Base-by-base conservation (phyloP, 2,329 filamentous ascomycete genomes). In the Fusarium multiceps region DNA sequence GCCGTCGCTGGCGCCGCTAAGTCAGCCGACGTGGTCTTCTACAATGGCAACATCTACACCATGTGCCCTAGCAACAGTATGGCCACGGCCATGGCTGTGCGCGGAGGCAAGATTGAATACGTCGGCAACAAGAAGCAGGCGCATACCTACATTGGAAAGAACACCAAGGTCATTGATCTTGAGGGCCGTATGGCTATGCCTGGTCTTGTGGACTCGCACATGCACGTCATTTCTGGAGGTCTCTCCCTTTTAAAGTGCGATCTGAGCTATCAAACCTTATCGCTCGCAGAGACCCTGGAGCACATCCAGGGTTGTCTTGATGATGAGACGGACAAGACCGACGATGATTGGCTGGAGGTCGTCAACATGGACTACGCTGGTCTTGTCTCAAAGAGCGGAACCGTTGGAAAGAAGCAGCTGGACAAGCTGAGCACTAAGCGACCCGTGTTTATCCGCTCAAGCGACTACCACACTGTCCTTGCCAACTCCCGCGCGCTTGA, bases 171-270 rank as follows among this genome's bases (percentile, higher is more conserved):
- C 6, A 50, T 76, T 23, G 66, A 76, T 41, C 74, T 76, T 13
- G 41, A 75, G 20, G 74, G 74, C 13, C 72, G 69, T 34, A 76
- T 76, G 74, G 73, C 71, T n/a, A 76, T 76, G 74, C 74, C 74
- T 6, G 74, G 74, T 9, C 65, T 76, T 41, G 61, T 76, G 13
- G 75, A 76, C 14, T 73, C 74, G 2, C 75, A 76, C 48, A 76
- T 76, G 72, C 75, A 76, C 34, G 34, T 74, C 20, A 23, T 74
- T 0, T 70, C 69, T 0, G 75, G 74, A 7, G 74, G 75, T 4
- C 56, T 64, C 7, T 70, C 56, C 47, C 68, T 76, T 7, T 55
- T 76, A 13, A 75, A 76, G 41, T 76, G 75, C 59, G 66, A 74
- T 42, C 57, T 76, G 12, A 75, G 67, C 59, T 76, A 76, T n/a